Conservation (phyloP, 306 rosid genomes). For the Lupinus albus region DNA sequence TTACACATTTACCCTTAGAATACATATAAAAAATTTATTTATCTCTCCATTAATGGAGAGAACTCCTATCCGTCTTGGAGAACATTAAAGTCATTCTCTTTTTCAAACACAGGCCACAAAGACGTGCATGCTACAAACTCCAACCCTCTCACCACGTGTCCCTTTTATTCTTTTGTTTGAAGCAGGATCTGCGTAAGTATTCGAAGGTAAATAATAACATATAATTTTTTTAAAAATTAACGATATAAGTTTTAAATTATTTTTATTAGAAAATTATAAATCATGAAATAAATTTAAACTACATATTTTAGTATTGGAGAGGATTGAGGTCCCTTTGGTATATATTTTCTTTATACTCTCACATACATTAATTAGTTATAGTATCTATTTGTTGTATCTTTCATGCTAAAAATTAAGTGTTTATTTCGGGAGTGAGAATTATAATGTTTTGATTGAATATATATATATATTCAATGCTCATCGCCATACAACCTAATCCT, state of each 20-base stretch:
- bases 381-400: background rate
- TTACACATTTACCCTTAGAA: too few relatives aligned
- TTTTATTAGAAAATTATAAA: too few relatives aligned
- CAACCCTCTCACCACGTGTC: constrained; percentile 39
- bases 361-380: background rate
- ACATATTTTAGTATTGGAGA: too few relatives aligned
- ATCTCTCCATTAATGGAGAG: too few relatives aligned
- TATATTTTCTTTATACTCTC: background rate
- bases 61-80: too few relatives aligned
- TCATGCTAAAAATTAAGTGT: background rate
- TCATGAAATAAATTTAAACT: too few relatives aligned
- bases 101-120: constrained; percentile 35
- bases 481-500: constrained; percentile 14
- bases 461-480: background rate
- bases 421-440: background rate
- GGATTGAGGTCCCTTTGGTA: too few relatives aligned
- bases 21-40: too few relatives aligned
- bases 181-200: too few relatives aligned
- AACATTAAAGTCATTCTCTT: constrained; percentile 34
- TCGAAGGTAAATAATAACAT: too few relatives aligned
- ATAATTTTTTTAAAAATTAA: too few relatives aligned
- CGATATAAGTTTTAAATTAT: too few relatives aligned
- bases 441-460: constrained; percentile 5
- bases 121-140: constrained; percentile 33
- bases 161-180: constrained; percentile 27